phyloP scores from a whole-genome alignment of 805 yeast species.

The Cephaloascus albidus region DNA sequence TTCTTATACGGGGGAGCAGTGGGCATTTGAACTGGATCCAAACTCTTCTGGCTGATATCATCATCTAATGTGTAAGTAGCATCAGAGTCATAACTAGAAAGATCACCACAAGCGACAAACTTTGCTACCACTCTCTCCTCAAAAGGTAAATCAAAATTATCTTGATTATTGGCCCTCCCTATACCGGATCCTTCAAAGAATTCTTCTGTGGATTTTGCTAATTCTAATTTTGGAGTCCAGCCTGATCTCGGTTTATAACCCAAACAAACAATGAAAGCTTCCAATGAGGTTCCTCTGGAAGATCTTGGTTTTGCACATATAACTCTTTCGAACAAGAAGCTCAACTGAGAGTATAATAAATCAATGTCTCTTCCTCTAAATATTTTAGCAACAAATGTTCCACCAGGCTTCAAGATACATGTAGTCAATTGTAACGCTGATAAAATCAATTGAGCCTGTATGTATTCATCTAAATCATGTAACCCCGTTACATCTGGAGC shows the following conservation, averaged over 20 bases:
- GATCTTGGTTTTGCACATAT: constrained; percentile 95
- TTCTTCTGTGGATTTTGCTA: constrained; percentile 64
- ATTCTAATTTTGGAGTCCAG: constrained; percentile 65
- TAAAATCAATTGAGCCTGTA: constrained; percentile 88
- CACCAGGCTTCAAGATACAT: constrained; percentile 81
- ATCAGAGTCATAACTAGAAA: constrained; percentile 83
- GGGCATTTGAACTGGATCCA: constrained; percentile 92
- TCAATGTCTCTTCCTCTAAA: constrained; percentile 96
- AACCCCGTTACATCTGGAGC: constrained; percentile 98
- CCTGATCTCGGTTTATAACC: constrained; percentile 78
- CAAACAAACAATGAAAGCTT: constrained; percentile 87
- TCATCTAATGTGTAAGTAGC: constrained; percentile 72
- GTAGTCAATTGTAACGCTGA: constrained; percentile 91
- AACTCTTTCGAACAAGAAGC: constrained; percentile 76
- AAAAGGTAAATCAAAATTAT: constrained; percentile 36
- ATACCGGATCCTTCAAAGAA: constrained; percentile 60
- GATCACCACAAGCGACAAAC: constrained; percentile 93
- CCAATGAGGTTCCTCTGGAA: constrained; percentile 89
- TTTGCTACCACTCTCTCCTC: constrained; percentile 78
- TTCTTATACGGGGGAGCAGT: constrained; percentile 95
- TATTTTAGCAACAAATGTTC: constrained; percentile 91
- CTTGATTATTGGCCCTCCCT: constrained; percentile 41
- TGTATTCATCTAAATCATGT: constrained; percentile 93
- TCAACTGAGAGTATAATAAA: constrained; percentile 83
- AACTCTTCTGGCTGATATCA: constrained; percentile 29